Evolutionary conservation across 176 grass and related monocot genomes (phyloP), one percentile per base, ranked within the genome.

Genomic region (sorghum (Sorghum bicolor)): DNA sequence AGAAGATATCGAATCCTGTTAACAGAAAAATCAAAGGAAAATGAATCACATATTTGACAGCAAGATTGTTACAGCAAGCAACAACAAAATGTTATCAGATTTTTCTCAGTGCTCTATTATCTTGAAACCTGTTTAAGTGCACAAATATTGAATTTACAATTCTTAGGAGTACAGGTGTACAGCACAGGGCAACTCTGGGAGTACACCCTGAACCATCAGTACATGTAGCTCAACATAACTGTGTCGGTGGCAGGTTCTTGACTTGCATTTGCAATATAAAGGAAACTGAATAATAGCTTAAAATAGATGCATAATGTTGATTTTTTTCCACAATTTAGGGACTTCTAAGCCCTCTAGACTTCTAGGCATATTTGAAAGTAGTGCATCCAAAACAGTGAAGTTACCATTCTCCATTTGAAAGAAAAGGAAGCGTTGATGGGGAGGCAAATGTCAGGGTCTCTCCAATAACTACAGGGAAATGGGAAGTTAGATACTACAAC

Each of bases 331-430:
- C 63, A 81, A 53, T 40, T 53, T 64, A 77, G 20, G 52, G 13
- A 71, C 19, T 43, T 31, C 43, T 73, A 13, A 71, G 39, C 26
- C 7, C 37, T 76, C 32, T 52, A 72, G n/a, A 14, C 50, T 82
- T 83, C 40, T 52, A 68, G 9, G 30, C 41, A 82, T 67, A 61
- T 24, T 75, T 29, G 25, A 77, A 86, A 79, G 48, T 48, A 81
- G 78, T 63, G 77, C 39, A 85, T 68, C 26, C 70, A 86, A 86
- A 88, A 79, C 37, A 79, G 76, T 66, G 45, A 85, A 43, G 58
- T 90, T 98, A 98, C 96, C 96, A 98, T 83, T 98, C 96, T 85
- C 96, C 96, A 87, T 98, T 92, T 82, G 89, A 98, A 92, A 95
- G 96, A 89, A 98, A 98, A 83, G 96, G 84, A 80, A 98, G 86